These are phyloP conservation scores for Clarireedia hainanense DNA, from an alignment of 2,329 filamentous ascomycete genomes.

Conservation along the genomic window DNA sequence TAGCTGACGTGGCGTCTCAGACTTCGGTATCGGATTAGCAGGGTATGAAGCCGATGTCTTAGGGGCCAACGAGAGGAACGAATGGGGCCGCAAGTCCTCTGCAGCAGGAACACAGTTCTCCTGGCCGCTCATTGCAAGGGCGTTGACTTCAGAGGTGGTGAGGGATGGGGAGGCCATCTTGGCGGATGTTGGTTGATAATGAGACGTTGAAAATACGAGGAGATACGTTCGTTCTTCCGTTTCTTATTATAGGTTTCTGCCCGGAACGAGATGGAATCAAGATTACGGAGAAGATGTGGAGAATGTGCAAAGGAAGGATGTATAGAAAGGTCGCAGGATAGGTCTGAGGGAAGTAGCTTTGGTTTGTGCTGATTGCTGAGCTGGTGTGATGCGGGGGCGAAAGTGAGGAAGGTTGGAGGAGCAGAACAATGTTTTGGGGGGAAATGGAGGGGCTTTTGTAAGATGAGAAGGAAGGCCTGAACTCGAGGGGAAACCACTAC, in stretches of 20 bases:
- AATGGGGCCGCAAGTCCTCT: constrained; percentile 9
- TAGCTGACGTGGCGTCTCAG: constrained; percentile 5
- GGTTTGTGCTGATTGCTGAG: not conserved
- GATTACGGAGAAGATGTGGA: not conserved
- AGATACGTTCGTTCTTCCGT: not conserved
- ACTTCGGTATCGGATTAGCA: not conserved
- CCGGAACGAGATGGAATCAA: not conserved
- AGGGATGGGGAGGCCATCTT: constrained; percentile 7
- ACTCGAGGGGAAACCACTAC: not conserved
- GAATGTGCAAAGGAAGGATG: constrained; percentile 2
- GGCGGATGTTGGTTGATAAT: not conserved
- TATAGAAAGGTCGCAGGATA: not conserved
- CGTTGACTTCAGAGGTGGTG: constrained; percentile 6
- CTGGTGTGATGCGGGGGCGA: not conserved
- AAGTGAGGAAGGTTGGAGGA: not conserved
- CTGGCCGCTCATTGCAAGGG: constrained; percentile 11
- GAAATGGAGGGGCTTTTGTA: not conserved
- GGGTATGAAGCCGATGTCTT: constrained; percentile 23
- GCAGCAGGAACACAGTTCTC: constrained; percentile 17
- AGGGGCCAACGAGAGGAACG: constrained; percentile 26
- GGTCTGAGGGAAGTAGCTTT: not conserved
- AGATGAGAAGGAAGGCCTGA: not conserved
- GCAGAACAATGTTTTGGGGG: not conserved
- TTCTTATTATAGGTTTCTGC: not conserved
- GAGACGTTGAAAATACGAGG: not conserved